Percentiles rank a stretch among this genome's conserved stretches.
Evolutionary conservation across 2,329 filamentous ascomycete genomes (phyloP).

Genomic region (Hypoxylon rubiginosum): DNA sequence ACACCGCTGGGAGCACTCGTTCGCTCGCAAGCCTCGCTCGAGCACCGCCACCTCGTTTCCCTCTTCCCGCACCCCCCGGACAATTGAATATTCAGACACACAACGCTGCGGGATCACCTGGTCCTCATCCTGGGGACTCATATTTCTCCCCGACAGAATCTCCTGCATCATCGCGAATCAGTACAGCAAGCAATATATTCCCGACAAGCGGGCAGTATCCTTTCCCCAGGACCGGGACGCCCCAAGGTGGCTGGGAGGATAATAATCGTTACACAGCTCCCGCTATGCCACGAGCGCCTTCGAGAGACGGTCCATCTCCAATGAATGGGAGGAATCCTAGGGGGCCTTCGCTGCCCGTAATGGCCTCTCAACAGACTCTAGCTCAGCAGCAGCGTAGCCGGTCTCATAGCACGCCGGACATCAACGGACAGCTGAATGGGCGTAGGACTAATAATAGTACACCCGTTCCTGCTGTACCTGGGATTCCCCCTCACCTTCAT

Average conservation of each 20-base stretch:
- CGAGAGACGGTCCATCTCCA: conserved; percentile 78
- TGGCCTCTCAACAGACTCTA: conserved; percentile 69
- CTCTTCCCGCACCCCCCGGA: conserved; percentile 69
- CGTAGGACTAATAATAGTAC: conserved; percentile 67
- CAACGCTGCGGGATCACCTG: conserved; percentile 68
- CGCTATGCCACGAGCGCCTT: conserved; percentile 84
- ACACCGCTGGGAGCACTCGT: conserved; percentile 77
- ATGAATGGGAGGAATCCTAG: conserved; percentile 75
- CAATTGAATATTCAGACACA: conserved; percentile 79
- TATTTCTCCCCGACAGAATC: conserved; percentile 96
- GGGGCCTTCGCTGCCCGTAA: conserved; percentile 83
- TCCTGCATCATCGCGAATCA: conserved; percentile 79
- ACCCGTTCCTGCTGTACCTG: conserved; percentile 78
- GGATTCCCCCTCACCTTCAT: conserved; percentile 79
- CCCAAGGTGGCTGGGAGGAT: conserved; percentile 77
- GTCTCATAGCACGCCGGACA: conserved; percentile 96
- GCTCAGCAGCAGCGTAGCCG: conserved; percentile 80
- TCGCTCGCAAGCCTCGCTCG: conserved; percentile 69
- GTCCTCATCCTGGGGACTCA: conserved; percentile 76
- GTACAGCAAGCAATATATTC: conserved; percentile 81
- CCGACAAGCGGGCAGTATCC: conserved; percentile 64
- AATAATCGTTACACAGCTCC: conserved; percentile 90
- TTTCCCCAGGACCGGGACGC: conserved; percentile 81
- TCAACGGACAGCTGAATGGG: conserved; percentile 77
- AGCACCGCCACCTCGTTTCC: conserved; percentile 78